phyloP scores from a whole-genome alignment of 75 land plant species.

The Cunninghamia lanceolata region DNA sequence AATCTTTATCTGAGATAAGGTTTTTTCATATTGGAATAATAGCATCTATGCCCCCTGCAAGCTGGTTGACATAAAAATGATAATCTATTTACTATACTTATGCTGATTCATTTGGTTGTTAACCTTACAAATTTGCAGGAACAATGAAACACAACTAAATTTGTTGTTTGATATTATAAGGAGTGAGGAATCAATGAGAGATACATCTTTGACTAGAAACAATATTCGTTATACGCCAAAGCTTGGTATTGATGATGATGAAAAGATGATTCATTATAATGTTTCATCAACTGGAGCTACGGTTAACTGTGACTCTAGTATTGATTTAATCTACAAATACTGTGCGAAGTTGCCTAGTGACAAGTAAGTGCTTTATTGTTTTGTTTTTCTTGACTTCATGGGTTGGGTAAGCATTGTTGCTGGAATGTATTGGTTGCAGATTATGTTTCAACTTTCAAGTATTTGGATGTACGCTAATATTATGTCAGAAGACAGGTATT shows the following conservation, averaged over 20 bases:
- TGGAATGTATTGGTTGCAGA: neutral
- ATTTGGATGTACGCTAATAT: conserved; percentile 1
- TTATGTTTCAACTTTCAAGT: neutral
- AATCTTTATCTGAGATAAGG: neutral
- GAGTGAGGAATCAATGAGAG: conserved; percentile 69
- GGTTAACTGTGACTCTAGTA: conserved; percentile 56
- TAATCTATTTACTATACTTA: neutral
- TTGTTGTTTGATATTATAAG: conserved; percentile 42
- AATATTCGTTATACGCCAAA: conserved; percentile 1
- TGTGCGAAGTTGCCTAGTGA: conserved; percentile 78
- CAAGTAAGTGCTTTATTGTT: conserved; percentile 32
- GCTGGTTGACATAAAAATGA: neutral
- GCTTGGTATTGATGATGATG: conserved; percentile 8
- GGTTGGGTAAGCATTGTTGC: neutral
- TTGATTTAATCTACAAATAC: conserved; percentile 52
- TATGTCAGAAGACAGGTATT: conserved; percentile 37
- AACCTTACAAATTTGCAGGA: conserved; percentile 37
- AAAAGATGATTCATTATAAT: conserved; percentile 23
- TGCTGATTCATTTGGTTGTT: neutral
- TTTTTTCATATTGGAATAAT: neutral
- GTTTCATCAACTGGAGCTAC: conserved; percentile 72
- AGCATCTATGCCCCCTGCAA: neutral
- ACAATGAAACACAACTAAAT: conserved; percentile 51
- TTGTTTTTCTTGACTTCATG: neutral
- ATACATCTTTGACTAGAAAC: conserved; percentile 50